phyloP scores from a whole-genome alignment of 805 yeast genomes.

The Saitoella complicata region DNA sequence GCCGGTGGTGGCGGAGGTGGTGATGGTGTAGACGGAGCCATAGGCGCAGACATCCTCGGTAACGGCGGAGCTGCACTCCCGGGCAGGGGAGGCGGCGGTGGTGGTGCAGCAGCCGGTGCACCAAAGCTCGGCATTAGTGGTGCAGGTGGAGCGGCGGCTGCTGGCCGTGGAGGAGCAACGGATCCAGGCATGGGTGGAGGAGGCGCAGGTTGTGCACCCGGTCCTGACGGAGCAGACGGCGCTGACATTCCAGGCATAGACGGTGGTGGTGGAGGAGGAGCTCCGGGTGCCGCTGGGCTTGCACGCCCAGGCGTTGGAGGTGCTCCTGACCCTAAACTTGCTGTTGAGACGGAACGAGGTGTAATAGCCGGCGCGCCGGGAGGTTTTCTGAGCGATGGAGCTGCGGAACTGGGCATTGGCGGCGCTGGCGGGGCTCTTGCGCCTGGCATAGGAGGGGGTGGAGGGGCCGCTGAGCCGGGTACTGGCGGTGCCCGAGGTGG shows the following conservation, averaged over 20 bases:
- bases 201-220: conserved; percentile 10
- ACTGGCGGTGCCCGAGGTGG: conserved; percentile 18
- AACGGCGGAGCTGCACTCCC: conserved; percentile 6
- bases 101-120: conserved; percentile 5
- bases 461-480: conserved; percentile 5
- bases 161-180: conserved; percentile 8
- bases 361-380: conserved; percentile 10
- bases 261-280: conserved; percentile 19
- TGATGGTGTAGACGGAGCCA: conserved; percentile 20
- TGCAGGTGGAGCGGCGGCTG: conserved; percentile 6
- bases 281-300: conserved; percentile 17
- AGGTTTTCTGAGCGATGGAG: conserved; percentile 5
- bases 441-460: background rate
- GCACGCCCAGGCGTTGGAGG: conserved; percentile 13
- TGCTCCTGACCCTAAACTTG: conserved; percentile 17
- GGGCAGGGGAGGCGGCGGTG: conserved; percentile 11
- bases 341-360: conserved; percentile 2
- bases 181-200: conserved; percentile 12
- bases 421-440: conserved; percentile 4
- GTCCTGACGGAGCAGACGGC: conserved; percentile 8
- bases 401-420: conserved; percentile 9
- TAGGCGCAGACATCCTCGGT: background rate
- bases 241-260: conserved; percentile 13
- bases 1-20: conserved; percentile 15
- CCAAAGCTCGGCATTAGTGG: conserved; percentile 1